These are phyloP conservation scores for Termitomyces sp. DNA, from an alignment of 1,284 basidiomycete genomes.

Conservation along the genomic window DNA sequence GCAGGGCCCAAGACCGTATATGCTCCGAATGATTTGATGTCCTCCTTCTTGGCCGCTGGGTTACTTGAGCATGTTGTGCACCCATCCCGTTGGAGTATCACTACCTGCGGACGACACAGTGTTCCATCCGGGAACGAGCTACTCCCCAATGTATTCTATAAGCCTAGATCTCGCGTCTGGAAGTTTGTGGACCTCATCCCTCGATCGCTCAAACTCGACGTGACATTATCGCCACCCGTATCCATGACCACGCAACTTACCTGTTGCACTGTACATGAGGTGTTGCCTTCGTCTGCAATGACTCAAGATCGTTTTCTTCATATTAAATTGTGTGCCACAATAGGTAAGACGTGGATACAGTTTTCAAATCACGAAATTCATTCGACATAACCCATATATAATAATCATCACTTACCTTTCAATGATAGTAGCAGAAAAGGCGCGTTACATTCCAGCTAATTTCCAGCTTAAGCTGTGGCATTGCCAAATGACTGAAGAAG, in stretches of 20 bases:
- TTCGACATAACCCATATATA: neutral
- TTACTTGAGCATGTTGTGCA: neutral
- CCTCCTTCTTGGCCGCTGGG: neutral
- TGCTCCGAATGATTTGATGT: slow-evolving; percentile 1
- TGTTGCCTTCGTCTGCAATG: neutral
- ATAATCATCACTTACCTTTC: neutral
- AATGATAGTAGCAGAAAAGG: neutral
- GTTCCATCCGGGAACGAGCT: neutral
- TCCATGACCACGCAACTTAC: neutral
- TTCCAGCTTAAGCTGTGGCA: too few species aligned
- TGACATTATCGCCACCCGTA: neutral
- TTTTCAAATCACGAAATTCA: neutral
- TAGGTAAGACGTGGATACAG: neutral
- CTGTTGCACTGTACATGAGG: neutral
- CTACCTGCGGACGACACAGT: neutral
- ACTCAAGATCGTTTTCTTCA: neutral
- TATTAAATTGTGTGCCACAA: too few species aligned
- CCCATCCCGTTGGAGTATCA: neutral
- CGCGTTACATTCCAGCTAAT: neutral
- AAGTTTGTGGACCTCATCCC: neutral
- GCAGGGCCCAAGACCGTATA: neutral
- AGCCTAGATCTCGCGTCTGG: neutral
- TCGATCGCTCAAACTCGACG: neutral
- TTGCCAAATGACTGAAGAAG: neutral
- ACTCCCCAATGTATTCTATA: neutral